Conservation (phyloP, 768 basidiomycete species). For the Kwoniella botswanensis region DNA sequence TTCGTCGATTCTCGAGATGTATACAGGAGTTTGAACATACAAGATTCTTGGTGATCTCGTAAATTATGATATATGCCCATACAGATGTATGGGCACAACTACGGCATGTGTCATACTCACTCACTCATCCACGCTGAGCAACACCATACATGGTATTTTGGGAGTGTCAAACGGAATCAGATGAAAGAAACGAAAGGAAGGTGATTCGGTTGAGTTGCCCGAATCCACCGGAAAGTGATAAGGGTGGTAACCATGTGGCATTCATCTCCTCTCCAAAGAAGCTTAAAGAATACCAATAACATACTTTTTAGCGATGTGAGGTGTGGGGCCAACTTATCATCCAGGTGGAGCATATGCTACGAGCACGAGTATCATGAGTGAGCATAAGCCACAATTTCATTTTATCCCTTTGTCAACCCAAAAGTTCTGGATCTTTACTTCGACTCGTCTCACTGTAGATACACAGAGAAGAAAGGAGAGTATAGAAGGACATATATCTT, state of each 20-base stretch:
- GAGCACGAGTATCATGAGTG: background rate
- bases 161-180: background rate
- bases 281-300: background rate
- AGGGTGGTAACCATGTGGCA: background rate
- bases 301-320: too few relatives aligned
- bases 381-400: background rate
- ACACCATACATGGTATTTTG: too few relatives aligned
- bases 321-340: background rate
- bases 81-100: background rate
- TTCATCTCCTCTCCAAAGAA: background rate
- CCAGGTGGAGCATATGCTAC: background rate
- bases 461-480: background rate
- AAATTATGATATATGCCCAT: background rate
- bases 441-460: background rate
- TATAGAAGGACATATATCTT: background rate
- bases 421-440: background rate
- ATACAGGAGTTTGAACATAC: background rate
- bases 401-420: conserved; percentile 6
- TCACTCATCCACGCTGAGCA: background rate
- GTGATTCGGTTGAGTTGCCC: background rate
- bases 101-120: background rate
- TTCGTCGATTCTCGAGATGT: background rate
- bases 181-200: background rate
- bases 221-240: background rate
- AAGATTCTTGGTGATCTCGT: background rate